Evolutionary conservation across 495 filamentous ascomycete genomes (phyloP).

Genomic region (Neurospora discreta): DNA sequence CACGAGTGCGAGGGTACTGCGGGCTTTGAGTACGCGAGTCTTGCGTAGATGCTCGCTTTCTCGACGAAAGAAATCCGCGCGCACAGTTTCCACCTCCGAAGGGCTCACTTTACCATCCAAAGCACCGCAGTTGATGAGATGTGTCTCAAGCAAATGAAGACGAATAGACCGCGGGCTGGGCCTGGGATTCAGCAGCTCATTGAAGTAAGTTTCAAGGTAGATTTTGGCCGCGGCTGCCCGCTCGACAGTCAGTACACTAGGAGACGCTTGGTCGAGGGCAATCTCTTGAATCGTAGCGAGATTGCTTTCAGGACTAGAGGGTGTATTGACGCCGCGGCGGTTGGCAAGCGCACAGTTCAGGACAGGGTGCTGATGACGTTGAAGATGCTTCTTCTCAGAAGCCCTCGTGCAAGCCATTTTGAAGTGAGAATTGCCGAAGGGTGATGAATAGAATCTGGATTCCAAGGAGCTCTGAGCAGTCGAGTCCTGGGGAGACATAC

Average conservation of each 20-base stretch:
- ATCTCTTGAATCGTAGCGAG: constrained; percentile 33
- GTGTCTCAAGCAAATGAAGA: constrained; percentile 52
- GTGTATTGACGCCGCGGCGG: constrained; percentile 14
- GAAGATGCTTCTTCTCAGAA: constrained; percentile 14
- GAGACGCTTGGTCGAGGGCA: constrained; percentile 26
- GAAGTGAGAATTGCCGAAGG: constrained; percentile 3
- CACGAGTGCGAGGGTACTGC: constrained; percentile 31
- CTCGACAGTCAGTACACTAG: constrained; percentile 69
- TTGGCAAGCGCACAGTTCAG: neutral
- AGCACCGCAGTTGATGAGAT: constrained; percentile 34
- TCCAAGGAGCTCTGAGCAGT: constrained; percentile 33
- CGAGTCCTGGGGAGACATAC: constrained; percentile 9
- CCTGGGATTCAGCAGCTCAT: constrained; percentile 40
- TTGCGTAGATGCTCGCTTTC: constrained; percentile 73
- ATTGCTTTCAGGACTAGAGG: constrained; percentile 19
- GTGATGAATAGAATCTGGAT: constrained; percentile 21
- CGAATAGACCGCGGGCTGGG: constrained; percentile 51
- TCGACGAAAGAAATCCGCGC: constrained; percentile 46
- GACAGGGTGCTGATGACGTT: neutral
- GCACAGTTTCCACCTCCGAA: constrained; percentile 43
- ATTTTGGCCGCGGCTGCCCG: constrained; percentile 69
- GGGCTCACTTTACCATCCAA: constrained; percentile 30
- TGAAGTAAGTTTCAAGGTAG: constrained; percentile 76
- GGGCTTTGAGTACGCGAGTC: constrained; percentile 55
- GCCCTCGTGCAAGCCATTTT: neutral